Evolutionary conservation across 352 stramenopile species (phyloP), one percentile per base, ranked within the genome.

Genomic region (Phytophthora multivora): DNA sequence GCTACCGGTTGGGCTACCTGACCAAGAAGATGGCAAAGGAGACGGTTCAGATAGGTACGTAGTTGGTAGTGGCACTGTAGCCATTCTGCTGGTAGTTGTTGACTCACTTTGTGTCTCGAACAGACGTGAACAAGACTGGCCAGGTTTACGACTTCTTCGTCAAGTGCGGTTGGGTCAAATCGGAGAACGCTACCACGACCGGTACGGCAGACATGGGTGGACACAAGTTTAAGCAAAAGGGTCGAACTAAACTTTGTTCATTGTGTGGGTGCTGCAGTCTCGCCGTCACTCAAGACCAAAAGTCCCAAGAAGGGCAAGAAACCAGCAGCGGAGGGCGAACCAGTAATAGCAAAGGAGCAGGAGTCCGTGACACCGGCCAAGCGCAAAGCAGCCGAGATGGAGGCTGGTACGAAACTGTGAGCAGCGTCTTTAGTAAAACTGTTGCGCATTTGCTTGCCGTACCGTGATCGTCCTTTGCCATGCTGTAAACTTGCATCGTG

Each of bases 111-210:
- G 42, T 31, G 43, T n/a, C 21, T 63, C 54, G 75, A 56, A 51
- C 65, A 92, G 81, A 95, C 53, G 87, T 88, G 42, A 89, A 83
- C 66, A 93, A 95, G 51, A 92, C 83, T 10, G 83, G 87, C 28
- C 78, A 94, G 51, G 80, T 96, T 41, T 97, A 93, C 63, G 89
- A 97, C 38, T 97, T 97, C 54, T 95, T 96, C 52, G 83, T 97
- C 47, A 87, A 90, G 54, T 95, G 87, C 30, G 89, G 89, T 39
- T 97, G 87, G 87, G 87, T 97, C 16, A 79, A 85, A 46, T 80
- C 77, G 2, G 83, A 92, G 46, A 75, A 57, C 15, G 74, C 71
- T 25, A 76, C 66, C 10, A 67, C 68, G 13, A 88, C 84, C 51
- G 77, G 83, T 91, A 46, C n/a, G 75, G 5, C 11, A 60, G 19